Evolutionary conservation across 2,329 filamentous ascomycete species (phyloP).

Genomic region (Coniochaeta hoffmannii): DNA sequence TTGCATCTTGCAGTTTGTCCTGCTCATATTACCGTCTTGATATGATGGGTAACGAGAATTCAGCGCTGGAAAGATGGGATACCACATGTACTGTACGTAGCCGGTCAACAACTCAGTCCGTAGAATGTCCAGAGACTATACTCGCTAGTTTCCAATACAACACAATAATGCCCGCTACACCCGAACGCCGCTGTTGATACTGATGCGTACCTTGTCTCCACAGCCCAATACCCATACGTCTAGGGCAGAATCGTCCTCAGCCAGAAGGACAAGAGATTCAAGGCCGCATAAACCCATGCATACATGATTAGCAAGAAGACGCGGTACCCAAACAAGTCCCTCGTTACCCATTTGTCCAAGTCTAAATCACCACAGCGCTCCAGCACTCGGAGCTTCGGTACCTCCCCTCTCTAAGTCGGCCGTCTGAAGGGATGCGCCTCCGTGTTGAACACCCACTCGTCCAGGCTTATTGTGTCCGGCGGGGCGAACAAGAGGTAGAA

Average conservation of each 20-base stretch:
- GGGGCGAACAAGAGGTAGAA: conserved; percentile 76
- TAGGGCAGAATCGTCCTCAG: no score
- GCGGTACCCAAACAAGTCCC: no score
- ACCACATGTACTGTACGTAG: not conserved
- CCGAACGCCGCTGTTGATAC: conserved; percentile 49
- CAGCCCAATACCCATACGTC: no score
- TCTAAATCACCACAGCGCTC: no score
- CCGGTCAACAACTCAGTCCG: not conserved
- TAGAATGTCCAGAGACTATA: conserved; percentile 37
- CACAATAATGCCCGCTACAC: conserved; percentile 39
- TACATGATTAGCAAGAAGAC: no score
- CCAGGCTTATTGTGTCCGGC: conserved; percentile 57
- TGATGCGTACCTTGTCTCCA: not conserved
- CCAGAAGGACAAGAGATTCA: no score
- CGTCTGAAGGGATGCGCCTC: conserved; percentile 53
- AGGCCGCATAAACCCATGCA: no score
- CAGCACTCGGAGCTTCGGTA: no score
- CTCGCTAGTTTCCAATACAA: conserved; percentile 55
- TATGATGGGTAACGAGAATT: no score
- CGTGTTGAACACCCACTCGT: conserved; percentile 61
- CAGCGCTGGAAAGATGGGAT: not conserved
- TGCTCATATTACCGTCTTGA: no score
- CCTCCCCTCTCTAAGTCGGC: conserved; percentile 21
- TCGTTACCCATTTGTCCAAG: no score
- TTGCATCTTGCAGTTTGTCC: no score